A percentile compares a stretch with the other conserved stretches of the same genome.
Evolutionary conservation across 805 yeast genomes (phyloP).

Genomic region (Helenozyma rhizophorensis): DNA sequence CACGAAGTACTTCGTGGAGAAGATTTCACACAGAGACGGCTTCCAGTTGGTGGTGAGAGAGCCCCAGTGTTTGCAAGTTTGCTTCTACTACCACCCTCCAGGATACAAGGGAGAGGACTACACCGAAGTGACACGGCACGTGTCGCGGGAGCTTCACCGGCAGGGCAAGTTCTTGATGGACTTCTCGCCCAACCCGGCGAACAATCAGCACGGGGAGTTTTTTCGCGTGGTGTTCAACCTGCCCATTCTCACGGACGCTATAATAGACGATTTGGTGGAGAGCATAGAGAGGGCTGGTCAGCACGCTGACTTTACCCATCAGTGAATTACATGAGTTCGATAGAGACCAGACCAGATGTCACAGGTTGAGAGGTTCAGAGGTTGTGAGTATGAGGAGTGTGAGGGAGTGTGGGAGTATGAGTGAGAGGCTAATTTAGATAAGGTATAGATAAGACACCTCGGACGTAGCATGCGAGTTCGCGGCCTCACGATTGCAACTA

Average conservation of each 20-base stretch:
- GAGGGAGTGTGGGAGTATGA: no score
- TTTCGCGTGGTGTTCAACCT: constrained; percentile 82
- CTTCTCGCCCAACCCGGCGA: constrained; percentile 63
- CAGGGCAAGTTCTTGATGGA: constrained; percentile 71
- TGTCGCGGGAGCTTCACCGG: constrained; percentile 56
- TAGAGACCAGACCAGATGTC: no score
- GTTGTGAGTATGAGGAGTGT: no score
- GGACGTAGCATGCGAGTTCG: no score
- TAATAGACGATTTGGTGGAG: constrained; percentile 33
- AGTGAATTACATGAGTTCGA: no score
- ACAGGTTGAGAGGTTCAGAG: no score
- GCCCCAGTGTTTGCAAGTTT: constrained; percentile 79
- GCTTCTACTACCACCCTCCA: constrained; percentile 64
- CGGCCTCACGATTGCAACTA: no score
- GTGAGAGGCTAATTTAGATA: no score
- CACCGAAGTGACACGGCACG: constrained; percentile 55
- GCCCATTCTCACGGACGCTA: constrained; percentile 43
- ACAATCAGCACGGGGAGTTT: constrained; percentile 64
- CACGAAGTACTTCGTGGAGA: constrained; percentile 55
- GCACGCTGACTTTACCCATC: no score
- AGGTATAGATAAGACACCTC: no score
- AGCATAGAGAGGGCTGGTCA: constrained; percentile 25
- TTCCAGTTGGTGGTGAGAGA: constrained; percentile 55
- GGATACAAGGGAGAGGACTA: constrained; percentile 22
- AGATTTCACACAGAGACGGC: constrained; percentile 32